phyloP scores from a whole-genome alignment of 495 filamentous ascomycete genomes.

The Apiosordaria backusii region DNA sequence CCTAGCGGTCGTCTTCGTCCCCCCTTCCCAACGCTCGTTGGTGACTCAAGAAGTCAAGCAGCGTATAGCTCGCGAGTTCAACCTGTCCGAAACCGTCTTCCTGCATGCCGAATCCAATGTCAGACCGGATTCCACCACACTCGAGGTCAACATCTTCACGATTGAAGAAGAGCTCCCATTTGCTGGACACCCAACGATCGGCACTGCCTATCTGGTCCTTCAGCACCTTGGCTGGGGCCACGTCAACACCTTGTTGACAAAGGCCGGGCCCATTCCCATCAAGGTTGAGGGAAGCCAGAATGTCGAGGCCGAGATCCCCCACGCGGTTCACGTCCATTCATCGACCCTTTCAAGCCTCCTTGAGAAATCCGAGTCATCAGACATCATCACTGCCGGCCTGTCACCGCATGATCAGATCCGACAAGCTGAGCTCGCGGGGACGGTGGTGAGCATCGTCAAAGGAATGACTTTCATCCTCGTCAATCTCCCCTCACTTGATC shows the following conservation, averaged over 20 bases:
- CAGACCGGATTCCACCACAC: constrained; percentile 26
- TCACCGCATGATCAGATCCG: constrained; percentile 29
- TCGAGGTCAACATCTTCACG: constrained; percentile 70
- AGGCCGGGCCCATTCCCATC: constrained; percentile 53
- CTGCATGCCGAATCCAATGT: constrained; percentile 75
- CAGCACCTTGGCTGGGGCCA: constrained; percentile 32
- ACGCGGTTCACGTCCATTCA: constrained; percentile 61
- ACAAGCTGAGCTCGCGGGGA: constrained; percentile 37
- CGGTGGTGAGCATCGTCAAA: constrained; percentile 61
- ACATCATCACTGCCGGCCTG: constrained; percentile 18
- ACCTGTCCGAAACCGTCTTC: constrained; percentile 82
- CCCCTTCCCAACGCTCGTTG: constrained; percentile 26
- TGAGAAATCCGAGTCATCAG: neutral
- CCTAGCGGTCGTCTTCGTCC: constrained; percentile 59
- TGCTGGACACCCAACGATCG: constrained; percentile 76
- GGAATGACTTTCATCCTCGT: constrained; percentile 66
- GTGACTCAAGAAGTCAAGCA: constrained; percentile 57
- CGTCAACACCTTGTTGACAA: constrained; percentile 51
- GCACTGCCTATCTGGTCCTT: constrained; percentile 56
- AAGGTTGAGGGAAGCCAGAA: neutral
- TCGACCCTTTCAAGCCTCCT: constrained; percentile 28
- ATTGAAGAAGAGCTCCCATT: constrained; percentile 61
- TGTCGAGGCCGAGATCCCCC: constrained; percentile 58
- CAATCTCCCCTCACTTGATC: constrained; percentile 45
- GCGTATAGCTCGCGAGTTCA: constrained; percentile 72